Conservation (phyloP, 2,329 filamentous ascomycete species). For the Ceratocystis cubensis region DNA sequence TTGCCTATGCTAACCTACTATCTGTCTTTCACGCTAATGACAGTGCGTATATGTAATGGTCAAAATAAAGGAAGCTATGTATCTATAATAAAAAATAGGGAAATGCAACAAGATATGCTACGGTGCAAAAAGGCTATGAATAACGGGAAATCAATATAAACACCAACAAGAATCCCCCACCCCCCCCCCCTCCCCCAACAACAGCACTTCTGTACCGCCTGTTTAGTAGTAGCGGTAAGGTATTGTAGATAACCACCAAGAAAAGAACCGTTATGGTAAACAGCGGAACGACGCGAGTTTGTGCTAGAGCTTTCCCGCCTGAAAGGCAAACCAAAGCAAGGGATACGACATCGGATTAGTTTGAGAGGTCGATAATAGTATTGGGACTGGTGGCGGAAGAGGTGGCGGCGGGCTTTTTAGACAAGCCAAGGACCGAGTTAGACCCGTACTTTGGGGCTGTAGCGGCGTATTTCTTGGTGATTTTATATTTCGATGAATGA, state of each 20-base stretch:
- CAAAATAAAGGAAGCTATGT: neutral
- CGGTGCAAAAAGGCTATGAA: neutral
- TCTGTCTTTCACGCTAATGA: neutral
- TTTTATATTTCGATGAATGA: conserved; percentile 4
- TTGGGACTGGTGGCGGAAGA: neutral
- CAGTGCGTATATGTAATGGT: neutral
- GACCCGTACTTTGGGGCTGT: neutral
- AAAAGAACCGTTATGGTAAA: neutral
- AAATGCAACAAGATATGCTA: neutral
- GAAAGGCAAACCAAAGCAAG: neutral
- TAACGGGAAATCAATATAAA: neutral
- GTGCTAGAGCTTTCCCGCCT: neutral
- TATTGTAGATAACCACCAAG: neutral
- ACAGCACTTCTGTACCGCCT: neutral
- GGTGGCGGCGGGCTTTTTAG: neutral
- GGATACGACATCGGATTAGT: neutral
- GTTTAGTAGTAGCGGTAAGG: neutral
- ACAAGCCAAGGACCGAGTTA: neutral
- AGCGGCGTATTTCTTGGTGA: conserved; percentile 2
- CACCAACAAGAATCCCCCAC: neutral
- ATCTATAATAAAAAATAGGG: neutral
- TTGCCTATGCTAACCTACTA: neutral
- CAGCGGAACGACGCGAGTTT: neutral
- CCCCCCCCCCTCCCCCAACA: neutral
- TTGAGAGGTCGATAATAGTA: neutral